A percentile compares a stretch with the other conserved stretches of the same genome.
Conservation (phyloP, 495 filamentous ascomycete species). For the Penicillium longicatenatum region DNA sequence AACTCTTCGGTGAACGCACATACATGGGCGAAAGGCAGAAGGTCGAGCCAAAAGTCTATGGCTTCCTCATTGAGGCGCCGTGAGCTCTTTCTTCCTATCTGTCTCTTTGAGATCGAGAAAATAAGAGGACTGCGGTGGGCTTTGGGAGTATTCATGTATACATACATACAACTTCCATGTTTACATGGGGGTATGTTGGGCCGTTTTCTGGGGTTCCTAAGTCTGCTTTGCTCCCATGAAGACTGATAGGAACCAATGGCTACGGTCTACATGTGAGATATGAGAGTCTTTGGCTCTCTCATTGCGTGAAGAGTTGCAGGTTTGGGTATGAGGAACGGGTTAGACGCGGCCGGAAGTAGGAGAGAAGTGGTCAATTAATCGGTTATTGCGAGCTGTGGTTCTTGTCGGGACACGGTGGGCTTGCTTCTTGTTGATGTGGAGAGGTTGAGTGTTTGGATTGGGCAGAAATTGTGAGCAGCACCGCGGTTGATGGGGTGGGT, state of each 20-base stretch:
- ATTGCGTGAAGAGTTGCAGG: not conserved
- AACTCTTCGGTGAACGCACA: conserved; percentile 23
- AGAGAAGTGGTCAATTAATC: conserved; percentile 3
- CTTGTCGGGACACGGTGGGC: conserved; percentile 8
- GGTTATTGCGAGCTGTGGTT: not conserved
- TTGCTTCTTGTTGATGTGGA: conserved; percentile 1
- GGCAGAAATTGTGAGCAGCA: conserved; percentile 20
- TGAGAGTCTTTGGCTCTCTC: not conserved
- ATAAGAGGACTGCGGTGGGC: not conserved
- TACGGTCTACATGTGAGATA: conserved; percentile 38
- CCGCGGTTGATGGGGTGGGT: conserved; percentile 34
- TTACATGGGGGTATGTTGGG: conserved; percentile 11
- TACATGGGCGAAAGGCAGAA: conserved; percentile 27
- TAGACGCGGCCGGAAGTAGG: not conserved
- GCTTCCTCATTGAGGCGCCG: conserved; percentile 11
- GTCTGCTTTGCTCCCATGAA: conserved; percentile 48
- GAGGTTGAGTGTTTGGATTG: conserved; percentile 5
- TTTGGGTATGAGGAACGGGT: not conserved
- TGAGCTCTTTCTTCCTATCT: not conserved
- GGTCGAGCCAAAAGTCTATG: conserved; percentile 18
- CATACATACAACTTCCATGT: conserved; percentile 14
- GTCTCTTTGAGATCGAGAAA: not conserved
- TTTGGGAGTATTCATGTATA: conserved; percentile 28
- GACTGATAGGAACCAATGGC: conserved; percentile 51
- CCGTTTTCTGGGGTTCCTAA: conserved; percentile 48